These are phyloP conservation scores for Fonsecaea nubica DNA, from an alignment of 2,329 filamentous ascomycete genomes.

Conservation along the genomic window DNA sequence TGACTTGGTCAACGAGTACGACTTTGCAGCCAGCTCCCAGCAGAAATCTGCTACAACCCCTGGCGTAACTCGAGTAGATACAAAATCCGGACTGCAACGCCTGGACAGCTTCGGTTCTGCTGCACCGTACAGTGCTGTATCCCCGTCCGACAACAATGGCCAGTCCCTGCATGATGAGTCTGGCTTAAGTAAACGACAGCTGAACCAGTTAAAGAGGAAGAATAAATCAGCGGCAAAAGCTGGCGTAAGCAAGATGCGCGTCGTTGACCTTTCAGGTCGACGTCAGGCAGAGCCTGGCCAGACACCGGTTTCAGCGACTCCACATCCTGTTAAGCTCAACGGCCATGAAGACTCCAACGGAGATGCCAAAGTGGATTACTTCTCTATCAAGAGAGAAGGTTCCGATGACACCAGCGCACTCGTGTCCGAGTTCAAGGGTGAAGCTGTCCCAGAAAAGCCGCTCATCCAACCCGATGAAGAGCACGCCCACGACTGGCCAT, in stretches of 20 bases:
- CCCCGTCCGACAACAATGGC: slow-evolving; percentile 57
- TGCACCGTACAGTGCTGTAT: slow-evolving; percentile 50
- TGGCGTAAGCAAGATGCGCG: slow-evolving; percentile 85
- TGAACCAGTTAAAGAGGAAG: slow-evolving; percentile 94
- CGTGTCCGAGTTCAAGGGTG: slow-evolving; percentile 93
- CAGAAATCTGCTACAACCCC: slow-evolving; percentile 49
- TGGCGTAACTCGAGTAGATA: slow-evolving; percentile 59
- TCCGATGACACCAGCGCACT: slow-evolving; percentile 90
- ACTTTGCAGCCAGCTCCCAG: slow-evolving; percentile 60
- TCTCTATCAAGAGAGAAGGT: slow-evolving; percentile 80
- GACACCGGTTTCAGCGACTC: slow-evolving; percentile 58
- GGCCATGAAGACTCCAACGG: slow-evolving; percentile 65
- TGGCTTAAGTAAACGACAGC: slow-evolving; percentile 85
- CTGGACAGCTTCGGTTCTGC: slow-evolving; percentile 54
- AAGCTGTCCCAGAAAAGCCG: slow-evolving; percentile 79
- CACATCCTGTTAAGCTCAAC: slow-evolving; percentile 66
- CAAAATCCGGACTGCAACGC: slow-evolving; percentile 48
- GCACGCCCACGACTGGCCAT: slow-evolving; percentile 88
- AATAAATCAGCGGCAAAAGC: slow-evolving; percentile 88
- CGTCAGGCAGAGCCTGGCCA: slow-evolving; percentile 66
- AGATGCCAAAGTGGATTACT: slow-evolving; percentile 77
- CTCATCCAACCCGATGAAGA: slow-evolving; percentile 80
- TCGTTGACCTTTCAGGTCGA: slow-evolving; percentile 82
- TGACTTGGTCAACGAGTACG: slow-evolving; percentile 73
- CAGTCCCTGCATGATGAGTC: slow-evolving; percentile 63